Evolutionary conservation across 2,329 filamentous ascomycete genomes (phyloP), one percentile per base, ranked within the genome.

Genomic region (Trichothecium roseum): DNA sequence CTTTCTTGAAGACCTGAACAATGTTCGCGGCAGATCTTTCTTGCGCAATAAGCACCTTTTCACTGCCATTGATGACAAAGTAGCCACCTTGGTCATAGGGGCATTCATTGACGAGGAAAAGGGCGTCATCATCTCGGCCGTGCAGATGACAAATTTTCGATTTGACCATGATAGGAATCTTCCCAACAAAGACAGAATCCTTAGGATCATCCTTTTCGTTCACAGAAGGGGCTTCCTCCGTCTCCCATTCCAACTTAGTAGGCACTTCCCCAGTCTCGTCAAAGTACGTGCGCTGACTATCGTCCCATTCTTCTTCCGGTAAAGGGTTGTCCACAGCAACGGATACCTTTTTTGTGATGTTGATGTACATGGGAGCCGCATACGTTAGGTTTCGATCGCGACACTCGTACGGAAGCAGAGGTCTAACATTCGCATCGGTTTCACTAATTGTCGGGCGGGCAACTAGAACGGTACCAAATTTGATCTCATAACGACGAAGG

Each of bases 1-100:
- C 86, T 66, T 98, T 98, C 64, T 94, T 89, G 75, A 98, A 98
- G 18, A 98, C 89, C 62, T 98, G 91, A 5, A 98, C 91, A 40
- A 96, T 98, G 54, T 98, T 98, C 53, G 89, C 91, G 28, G 91
- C 91, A 55, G 88, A 95, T 42, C 91, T 83, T 61, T 98, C 91
- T 57, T 98, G 91, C 2, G 91, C 91, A 50, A 98, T 98, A 47
- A 98, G 66, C 16, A 98, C 91, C 69, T 98, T 98, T 56, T 98
- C 91, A 60, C 85, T 94, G 30, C 91, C 91, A 63, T 98, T 98
- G 70, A 98, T 98, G 50, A 98, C 86, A 54, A 98, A 98, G 62
- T 98, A 98, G 45, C 91, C 91, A 47, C 91, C 91, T 54, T 95
- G 91, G 53, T 98, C 91, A 58, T 95, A 98, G 1, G 91, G 91